Evolutionary conservation across 352 stramenopile species (phyloP).

Genomic region (Pythium aristosporum): DNA sequence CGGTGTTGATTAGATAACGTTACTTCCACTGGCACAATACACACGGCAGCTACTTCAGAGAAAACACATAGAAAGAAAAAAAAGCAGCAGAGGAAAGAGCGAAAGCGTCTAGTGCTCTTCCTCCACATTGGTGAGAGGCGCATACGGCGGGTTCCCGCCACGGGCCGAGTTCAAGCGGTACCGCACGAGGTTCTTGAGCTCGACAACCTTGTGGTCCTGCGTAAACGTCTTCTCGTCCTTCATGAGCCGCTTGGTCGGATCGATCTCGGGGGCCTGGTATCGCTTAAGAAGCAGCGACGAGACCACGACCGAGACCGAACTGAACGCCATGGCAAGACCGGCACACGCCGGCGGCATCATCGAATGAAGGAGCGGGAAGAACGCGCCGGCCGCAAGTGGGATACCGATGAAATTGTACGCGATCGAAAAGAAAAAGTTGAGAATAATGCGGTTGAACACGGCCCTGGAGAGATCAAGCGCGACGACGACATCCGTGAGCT

Average conservation of each 20-base stretch:
- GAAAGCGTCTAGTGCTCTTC: constrained; percentile 21
- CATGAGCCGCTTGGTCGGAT: constrained; percentile 22
- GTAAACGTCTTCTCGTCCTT: constrained; percentile 44
- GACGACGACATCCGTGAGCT: constrained; percentile 81
- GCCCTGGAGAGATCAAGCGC: constrained; percentile 78
- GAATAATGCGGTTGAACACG: constrained; percentile 78
- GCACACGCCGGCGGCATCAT: constrained; percentile 86
- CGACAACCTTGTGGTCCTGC: constrained; percentile 66
- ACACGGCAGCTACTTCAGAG: background rate
- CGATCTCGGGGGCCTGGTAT: constrained; percentile 58
- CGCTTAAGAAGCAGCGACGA: constrained; percentile 85
- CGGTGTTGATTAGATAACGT: too few relatives aligned
- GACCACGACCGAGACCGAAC: constrained; percentile 83
- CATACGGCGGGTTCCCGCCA: constrained; percentile 55
- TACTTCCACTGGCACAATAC: too few relatives aligned
- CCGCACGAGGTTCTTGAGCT: constrained; percentile 76
- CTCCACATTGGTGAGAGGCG: constrained; percentile 64
- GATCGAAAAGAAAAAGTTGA: constrained; percentile 90
- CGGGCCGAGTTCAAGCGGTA: constrained; percentile 47
- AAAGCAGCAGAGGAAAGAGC: background rate
- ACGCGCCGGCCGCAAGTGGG: constrained; percentile 78
- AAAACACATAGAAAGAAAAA: background rate
- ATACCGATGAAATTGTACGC: constrained; percentile 87
- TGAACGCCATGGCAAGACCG: constrained; percentile 87
- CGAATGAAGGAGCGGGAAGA: constrained; percentile 81